These are phyloP conservation scores for Russula vinacea DNA, from an alignment of 768 basidiomycete species.

Conservation along the genomic window DNA sequence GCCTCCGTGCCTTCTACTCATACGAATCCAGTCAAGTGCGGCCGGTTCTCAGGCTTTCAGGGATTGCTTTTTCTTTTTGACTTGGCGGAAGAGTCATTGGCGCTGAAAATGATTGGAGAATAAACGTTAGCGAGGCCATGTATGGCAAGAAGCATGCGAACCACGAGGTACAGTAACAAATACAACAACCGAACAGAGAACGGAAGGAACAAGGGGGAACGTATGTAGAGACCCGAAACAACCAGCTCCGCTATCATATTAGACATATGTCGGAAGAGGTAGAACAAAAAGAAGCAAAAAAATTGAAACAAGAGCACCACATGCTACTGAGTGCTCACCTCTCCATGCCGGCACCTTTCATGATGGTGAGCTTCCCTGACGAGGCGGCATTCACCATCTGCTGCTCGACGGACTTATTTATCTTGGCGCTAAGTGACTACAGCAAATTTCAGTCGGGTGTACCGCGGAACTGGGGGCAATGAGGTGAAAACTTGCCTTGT, in stretches of 20 bases:
- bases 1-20: not conserved
- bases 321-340: constrained; percentile 31
- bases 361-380: constrained; percentile 85
- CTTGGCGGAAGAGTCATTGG: constrained; percentile 12
- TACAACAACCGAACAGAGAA: not conserved
- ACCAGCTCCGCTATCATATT: not conserved
- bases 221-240: too few species aligned
- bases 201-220: not conserved
- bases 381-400: constrained; percentile 91
- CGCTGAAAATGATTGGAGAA: constrained; percentile 12
- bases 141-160: constrained; percentile 23
- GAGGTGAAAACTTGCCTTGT: constrained; percentile 47
- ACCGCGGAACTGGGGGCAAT: not conserved
- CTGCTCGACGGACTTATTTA: constrained; percentile 86
- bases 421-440: constrained; percentile 83
- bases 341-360: constrained; percentile 64
- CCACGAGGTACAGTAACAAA: constrained; percentile 9
- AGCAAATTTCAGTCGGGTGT: constrained; percentile 11
- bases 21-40: constrained; percentile 1
- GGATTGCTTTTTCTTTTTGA: constrained; percentile 4
- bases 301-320: not conserved
- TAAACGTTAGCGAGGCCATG: constrained; percentile 15
- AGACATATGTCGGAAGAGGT: not conserved
- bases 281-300: not conserved
- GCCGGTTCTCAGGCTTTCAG: constrained; percentile 2